Percentiles rank a stretch among this genome's conserved stretches.
phyloP scores from a whole-genome alignment of 768 basidiomycete genomes.

The Boletus sp. region DNA sequence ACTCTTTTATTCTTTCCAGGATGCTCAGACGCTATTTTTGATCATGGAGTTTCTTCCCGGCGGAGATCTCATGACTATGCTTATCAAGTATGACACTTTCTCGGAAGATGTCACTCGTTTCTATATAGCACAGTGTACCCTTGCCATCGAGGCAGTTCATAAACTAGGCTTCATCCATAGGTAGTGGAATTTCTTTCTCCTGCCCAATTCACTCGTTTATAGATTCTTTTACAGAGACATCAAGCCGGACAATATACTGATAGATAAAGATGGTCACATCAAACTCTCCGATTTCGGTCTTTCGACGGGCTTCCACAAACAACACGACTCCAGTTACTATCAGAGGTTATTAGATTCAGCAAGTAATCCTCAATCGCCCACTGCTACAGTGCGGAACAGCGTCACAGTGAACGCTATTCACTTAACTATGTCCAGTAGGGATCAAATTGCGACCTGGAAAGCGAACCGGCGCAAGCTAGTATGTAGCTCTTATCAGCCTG shows the following conservation, averaged over 20 bases:
- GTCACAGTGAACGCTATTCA: conserved; percentile 98
- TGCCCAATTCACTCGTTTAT: neutral
- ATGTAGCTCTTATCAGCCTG: conserved; percentile 22
- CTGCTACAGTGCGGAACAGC: conserved; percentile 70
- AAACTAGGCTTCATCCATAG: conserved; percentile 97
- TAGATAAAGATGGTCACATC: conserved; percentile 92
- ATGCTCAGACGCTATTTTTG: conserved; percentile 85
- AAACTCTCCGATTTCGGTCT: conserved; percentile 98
- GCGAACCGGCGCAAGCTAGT: conserved; percentile 95
- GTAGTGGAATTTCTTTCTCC: conserved; percentile 35
- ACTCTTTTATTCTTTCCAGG: conserved; percentile 98
- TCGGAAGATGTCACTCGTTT: conserved; percentile 97
- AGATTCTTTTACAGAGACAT: conserved; percentile 66
- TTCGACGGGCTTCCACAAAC: conserved; percentile 98
- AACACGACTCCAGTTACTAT: conserved; percentile 95
- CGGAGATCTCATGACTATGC: conserved; percentile 99
- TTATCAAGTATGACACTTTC: conserved; percentile 99
- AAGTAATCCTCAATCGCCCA: conserved; percentile 40
- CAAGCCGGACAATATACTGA: conserved; percentile 94
- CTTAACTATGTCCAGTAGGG: conserved; percentile 89
- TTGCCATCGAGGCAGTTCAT: conserved; percentile 97
- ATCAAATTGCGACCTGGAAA: conserved; percentile 97
- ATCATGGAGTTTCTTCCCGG: conserved; percentile 99
- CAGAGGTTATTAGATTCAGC: conserved; percentile 78
- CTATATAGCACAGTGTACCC: conserved; percentile 97